Conservation (phyloP, 768 basidiomycete genomes). For the Guyanaporus albipodus region DNA sequence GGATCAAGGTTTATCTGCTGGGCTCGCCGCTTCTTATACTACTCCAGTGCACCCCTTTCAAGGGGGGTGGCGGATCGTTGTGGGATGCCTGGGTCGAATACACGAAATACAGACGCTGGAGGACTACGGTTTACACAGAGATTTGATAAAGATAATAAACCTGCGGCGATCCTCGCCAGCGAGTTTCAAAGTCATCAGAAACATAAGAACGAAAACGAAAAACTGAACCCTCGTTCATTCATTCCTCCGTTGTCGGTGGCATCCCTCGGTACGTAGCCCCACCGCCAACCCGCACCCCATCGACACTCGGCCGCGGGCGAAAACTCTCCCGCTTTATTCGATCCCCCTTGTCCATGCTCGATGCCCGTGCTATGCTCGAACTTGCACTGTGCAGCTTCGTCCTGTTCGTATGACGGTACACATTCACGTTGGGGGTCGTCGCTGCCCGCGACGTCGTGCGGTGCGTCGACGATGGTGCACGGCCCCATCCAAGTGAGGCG, state of each 20-base stretch:
- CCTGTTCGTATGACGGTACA: slow-evolving; percentile 8
- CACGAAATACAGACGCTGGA: slow-evolving; percentile 1
- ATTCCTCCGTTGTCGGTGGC: slow-evolving; percentile 27
- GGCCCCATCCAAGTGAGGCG: slow-evolving; percentile 31
- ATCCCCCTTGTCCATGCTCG: slow-evolving; percentile 40
- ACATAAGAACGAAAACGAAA: neutral
- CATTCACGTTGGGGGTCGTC: slow-evolving; percentile 7
- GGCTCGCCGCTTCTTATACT: neutral
- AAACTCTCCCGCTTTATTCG: slow-evolving; percentile 73
- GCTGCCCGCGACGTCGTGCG: slow-evolving; percentile 25
- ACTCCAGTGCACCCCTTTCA: neutral
- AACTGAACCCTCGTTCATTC: slow-evolving; percentile 17
- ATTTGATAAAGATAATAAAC: slow-evolving; percentile 23
- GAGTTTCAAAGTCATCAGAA: slow-evolving; percentile 8
- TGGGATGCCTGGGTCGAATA: slow-evolving; percentile 2
- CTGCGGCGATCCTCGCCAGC: slow-evolving; percentile 20
- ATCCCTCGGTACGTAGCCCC: slow-evolving; percentile 19
- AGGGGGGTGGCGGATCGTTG: slow-evolving; percentile 10
- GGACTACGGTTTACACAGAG: slow-evolving; percentile 8
- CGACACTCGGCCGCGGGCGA: slow-evolving; percentile 73
- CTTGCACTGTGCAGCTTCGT: slow-evolving; percentile 13
- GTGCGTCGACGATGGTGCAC: slow-evolving; percentile 33
- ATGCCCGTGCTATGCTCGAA: slow-evolving; percentile 9
- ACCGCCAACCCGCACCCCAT: slow-evolving; percentile 30
- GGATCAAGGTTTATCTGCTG: neutral